Evolutionary conservation across 495 filamentous ascomycete species (phyloP), one percentile per base, ranked within the genome.

Genomic region (Rhypophila decipiens): DNA sequence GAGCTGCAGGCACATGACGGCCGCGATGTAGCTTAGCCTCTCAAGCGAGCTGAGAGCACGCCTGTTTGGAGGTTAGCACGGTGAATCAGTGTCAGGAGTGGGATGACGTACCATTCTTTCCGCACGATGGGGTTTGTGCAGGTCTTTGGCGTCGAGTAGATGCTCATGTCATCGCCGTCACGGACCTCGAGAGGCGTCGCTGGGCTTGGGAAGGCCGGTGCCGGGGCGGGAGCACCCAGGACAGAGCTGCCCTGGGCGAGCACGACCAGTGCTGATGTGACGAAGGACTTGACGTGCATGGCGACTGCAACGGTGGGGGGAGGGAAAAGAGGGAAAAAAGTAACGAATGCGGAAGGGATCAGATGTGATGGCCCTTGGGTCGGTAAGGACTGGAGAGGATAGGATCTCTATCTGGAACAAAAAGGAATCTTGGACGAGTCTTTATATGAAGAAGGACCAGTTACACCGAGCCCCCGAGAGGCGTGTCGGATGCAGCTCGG

Each of bases 1-100:
- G 24, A 60, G 52, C 43, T 59, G 59, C 47, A 79, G 47, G 53
- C 75, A 77, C 29, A 57, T 54, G 1, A 77, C 53, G 7, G 75
- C 71, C 22, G 62, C 48, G 41, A 66, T 70, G 50, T 75, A 76
- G 17, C 65, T 57, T 9, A 33, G 4, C 36, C 34, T 48, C 22
- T 48, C 36, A 12, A 18, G 12, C 5, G 5, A 4, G 21, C 15
- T 11, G 4, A 48, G 36, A 4, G 35, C 33, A 13, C 45, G 8
- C 45, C 45, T 48, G 24, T 8, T 13, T 33, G 7, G 29, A 13
- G 29, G 13, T 13, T 13, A 33, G 29, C 8, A 7, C 29, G 29
- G 36, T 19, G 20, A 17, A 9, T n/a, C n/a, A 37, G 35, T 13
- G 36, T 38, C 36, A 38, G 36, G 7, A 38, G 9, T 19, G 20